phyloP scores from a whole-genome alignment of 176 grass and related monocot genomes.

The Elaeis guineensis region DNA sequence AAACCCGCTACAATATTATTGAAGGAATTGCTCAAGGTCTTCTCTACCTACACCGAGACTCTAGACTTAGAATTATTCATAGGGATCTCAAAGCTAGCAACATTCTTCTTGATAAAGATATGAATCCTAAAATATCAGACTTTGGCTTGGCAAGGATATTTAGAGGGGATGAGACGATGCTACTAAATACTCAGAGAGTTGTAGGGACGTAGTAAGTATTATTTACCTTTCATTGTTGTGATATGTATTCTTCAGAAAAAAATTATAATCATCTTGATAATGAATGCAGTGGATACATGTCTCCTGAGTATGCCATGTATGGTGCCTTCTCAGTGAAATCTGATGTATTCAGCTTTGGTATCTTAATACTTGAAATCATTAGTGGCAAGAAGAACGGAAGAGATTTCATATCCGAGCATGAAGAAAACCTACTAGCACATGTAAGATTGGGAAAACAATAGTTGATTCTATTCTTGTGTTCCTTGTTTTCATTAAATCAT shows the following conservation, averaged over 20 bases:
- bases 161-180: constrained; percentile 49
- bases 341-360: too few species aligned
- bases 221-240: too few species aligned
- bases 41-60: constrained; percentile 73
- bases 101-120: too few species aligned
- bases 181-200: constrained; percentile 51
- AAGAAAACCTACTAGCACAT: constrained; percentile 46
- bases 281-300: too few species aligned
- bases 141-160: constrained; percentile 50
- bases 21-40: constrained; percentile 57
- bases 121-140: too few species aligned
- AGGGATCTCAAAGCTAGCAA: too few species aligned
- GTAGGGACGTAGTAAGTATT: constrained; percentile 76
- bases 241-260: too few species aligned
- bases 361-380: constrained; percentile 53
- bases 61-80: constrained; percentile 44
- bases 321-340: too few species aligned
- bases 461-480: too few species aligned
- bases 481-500: too few species aligned
- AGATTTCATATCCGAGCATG: constrained; percentile 20
- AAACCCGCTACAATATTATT: constrained; percentile 55
- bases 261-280: too few species aligned
- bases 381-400: constrained; percentile 56
- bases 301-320: too few species aligned
- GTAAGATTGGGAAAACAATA: constrained; percentile 17